Evolutionary conservation across 139 green algal species (phyloP).

Genomic region (Volvox africanus): DNA sequence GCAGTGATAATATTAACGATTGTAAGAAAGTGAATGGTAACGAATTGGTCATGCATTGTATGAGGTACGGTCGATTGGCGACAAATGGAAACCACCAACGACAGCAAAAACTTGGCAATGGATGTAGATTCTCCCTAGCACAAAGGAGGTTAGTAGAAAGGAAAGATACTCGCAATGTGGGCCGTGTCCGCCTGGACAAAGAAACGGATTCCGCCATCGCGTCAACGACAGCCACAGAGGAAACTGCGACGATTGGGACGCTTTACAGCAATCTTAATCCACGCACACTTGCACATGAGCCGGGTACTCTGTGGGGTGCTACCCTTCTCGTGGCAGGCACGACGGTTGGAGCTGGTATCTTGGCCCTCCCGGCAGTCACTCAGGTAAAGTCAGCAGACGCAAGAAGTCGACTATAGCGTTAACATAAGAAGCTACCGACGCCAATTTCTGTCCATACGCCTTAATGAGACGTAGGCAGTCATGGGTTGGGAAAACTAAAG

Average conservation of each 20-base stretch:
- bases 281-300: slow-evolving; percentile 57
- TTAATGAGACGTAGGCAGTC: too few relatives aligned
- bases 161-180: background rate
- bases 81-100: background rate
- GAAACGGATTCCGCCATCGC: background rate
- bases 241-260: background rate
- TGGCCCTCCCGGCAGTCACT: slow-evolving; percentile 75
- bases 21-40: background rate
- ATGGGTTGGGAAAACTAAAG: too few relatives aligned
- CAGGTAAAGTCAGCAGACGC: slow-evolving; percentile 11
- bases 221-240: background rate
- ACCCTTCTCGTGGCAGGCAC: slow-evolving; percentile 72
- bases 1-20: background rate
- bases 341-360: slow-evolving; percentile 80
- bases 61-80: background rate
- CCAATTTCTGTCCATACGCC: too few relatives aligned
- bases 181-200: background rate
- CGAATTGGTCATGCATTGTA: background rate
- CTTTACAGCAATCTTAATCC: slow-evolving; percentile 66
- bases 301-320: slow-evolving; percentile 59
- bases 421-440: too few relatives aligned
- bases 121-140: background rate
- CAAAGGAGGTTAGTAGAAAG: background rate
- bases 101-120: background rate
- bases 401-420: too few relatives aligned